Evolutionary conservation across 345 rosid genomes (phyloP), one percentile per base, ranked within the genome.

Genomic region (Camelina hispida): DNA sequence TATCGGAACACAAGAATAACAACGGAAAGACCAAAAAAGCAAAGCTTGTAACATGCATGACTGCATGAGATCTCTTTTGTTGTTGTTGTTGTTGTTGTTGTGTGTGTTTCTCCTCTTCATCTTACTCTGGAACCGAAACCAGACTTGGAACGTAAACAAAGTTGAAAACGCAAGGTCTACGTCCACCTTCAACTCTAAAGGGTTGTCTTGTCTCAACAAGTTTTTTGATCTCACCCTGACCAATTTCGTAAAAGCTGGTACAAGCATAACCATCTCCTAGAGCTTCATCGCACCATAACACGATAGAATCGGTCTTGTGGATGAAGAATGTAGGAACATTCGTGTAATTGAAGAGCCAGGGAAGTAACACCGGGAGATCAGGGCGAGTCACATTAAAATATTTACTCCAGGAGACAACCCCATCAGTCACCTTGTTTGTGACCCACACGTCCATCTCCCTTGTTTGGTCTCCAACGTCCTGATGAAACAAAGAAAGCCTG

Each of bases 401-500:
- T 9, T 46, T 70, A n/a, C 35, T 58, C 66, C 66, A 70, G 16
- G 57, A 58, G 11, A 58, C 66, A 70, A 18, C 35, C 20, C 4
- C 66, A 44, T 44, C 44, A 22, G 53, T 56, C 54, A 69, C 23
- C 53, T 42, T 69, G 44, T 69, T 69, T 17, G 56, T 44, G 9
- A 44, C 65, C 55, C 65, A 57, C 18, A 25, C 28, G 4, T 25
- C 28, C 4, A 25, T 25, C 28, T 25, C 28, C 28, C 28, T 25
- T 25, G 28, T 25, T 25, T 25, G 28, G 28, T 25, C 28, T 25
- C 28, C 28, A 25, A 25, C 4, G 28, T 2, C 0, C 3, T 25
- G 28, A 25, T 4, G 28, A 25, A 25, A 25, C 28, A 25, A 25
- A 25, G 28, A 25, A 25, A 25, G 28, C 28, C 4, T 25, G 28